phyloP scores from a whole-genome alignment of 139 green algal genomes.

The Chlorella vulgaris region DNA sequence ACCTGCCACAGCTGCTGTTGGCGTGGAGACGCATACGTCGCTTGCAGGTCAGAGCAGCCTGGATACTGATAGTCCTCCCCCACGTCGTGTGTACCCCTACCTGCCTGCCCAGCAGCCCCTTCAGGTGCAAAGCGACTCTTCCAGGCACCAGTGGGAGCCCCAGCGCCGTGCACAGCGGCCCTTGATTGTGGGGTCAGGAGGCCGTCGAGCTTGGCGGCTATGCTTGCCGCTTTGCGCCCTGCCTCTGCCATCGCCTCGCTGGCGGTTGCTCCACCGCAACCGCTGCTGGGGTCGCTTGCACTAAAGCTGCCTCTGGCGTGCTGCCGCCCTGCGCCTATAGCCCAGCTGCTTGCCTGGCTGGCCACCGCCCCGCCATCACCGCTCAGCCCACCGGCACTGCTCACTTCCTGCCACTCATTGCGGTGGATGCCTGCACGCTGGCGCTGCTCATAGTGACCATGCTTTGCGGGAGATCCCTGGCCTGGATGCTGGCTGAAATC shows the following conservation, averaged over 20 bases:
- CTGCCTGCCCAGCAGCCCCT: not conserved
- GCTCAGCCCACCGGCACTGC: not conserved
- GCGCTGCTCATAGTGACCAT: not conserved
- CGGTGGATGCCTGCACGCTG: not conserved
- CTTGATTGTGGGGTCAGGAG: slow-evolving; percentile 6
- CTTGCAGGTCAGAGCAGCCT: not conserved
- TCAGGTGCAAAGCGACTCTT: slow-evolving; percentile 10
- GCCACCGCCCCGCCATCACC: not conserved
- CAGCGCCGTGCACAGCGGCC: slow-evolving; percentile 1
- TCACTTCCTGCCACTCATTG: slow-evolving; percentile 11
- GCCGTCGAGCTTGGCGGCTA: slow-evolving; percentile 19
- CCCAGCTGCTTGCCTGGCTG: slow-evolving; percentile 1
- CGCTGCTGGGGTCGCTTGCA: not conserved
- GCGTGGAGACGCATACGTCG: not conserved
- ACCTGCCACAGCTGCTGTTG: not conserved
- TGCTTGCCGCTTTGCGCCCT: slow-evolving; percentile 24
- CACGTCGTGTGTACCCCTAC: not conserved
- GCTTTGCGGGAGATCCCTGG: not conserved
- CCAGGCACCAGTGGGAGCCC: not conserved
- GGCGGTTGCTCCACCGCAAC: not conserved
- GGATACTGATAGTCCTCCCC: no score
- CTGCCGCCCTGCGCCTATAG: not conserved
- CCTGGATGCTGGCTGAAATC: not conserved
- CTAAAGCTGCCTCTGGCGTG: not conserved
- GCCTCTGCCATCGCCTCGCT: slow-evolving; percentile 25